phyloP scores from a whole-genome alignment of 129 eudicot genomes.

The Arctium minus region DNA sequence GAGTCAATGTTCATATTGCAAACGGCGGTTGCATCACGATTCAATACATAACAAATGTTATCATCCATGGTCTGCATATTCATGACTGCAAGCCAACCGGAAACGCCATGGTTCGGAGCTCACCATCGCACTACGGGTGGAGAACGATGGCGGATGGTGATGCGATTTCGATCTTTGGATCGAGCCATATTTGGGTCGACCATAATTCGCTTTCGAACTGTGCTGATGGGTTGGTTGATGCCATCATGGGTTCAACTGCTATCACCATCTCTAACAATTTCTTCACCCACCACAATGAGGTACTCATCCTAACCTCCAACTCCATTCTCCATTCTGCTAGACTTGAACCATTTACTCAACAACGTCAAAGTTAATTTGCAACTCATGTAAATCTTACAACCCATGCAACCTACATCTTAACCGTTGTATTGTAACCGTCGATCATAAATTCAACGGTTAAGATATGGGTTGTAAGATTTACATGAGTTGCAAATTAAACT shows the following conservation, averaged over 20 bases:
- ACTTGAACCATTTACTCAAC: background rate
- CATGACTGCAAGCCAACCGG: conserved; percentile 87
- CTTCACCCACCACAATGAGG: conserved; percentile 96
- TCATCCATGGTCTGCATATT: conserved; percentile 77
- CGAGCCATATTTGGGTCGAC: conserved; percentile 86
- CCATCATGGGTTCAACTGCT: conserved; percentile 72
- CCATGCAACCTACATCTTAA: too few species aligned
- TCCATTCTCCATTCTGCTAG: background rate
- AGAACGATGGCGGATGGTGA: conserved; percentile 91
- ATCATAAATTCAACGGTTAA: too few species aligned
- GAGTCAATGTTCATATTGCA: conserved; percentile 72
- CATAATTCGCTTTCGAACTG: conserved; percentile 75
- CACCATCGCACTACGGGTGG: conserved; percentile 77
- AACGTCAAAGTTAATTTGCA: too few species aligned
- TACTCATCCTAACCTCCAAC: background rate
- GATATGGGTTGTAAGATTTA: too few species aligned
- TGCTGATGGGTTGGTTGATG: conserved; percentile 79
- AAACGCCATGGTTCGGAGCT: conserved; percentile 86
- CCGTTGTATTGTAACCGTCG: too few species aligned
- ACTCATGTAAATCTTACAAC: too few species aligned
- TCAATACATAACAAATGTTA: conserved; percentile 68
- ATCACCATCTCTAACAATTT: conserved; percentile 83
- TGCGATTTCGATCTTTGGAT: conserved; percentile 68
- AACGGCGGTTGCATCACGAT: conserved; percentile 80
- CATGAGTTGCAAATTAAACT: too few species aligned